phyloP scores from a whole-genome alignment of 1,284 basidiomycete species.

The Cutaneotrichosporon mucoides region DNA sequence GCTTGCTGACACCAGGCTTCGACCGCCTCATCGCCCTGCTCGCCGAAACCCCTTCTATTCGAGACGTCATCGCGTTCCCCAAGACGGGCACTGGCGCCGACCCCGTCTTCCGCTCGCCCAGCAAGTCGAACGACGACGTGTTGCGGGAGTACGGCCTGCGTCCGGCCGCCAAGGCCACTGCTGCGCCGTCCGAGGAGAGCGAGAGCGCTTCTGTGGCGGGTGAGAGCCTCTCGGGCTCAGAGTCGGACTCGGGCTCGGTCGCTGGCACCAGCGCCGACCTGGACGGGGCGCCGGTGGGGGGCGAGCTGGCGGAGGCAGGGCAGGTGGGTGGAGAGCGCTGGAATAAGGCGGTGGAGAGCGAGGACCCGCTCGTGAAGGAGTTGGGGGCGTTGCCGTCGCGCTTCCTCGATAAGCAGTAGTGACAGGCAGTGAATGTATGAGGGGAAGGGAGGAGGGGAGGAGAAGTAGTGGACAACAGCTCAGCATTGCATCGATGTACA shows the following conservation, averaged over 20 bases:
- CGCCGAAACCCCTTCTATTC: slow-evolving; percentile 74
- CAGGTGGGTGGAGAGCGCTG: neutral
- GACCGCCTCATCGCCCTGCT: slow-evolving; percentile 88
- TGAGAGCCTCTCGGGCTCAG: no score
- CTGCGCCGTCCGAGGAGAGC: neutral
- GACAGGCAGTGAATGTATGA: no score
- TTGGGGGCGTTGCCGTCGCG: slow-evolving; percentile 2
- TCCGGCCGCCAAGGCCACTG: neutral
- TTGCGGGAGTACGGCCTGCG: slow-evolving; percentile 51
- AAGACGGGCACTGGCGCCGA: slow-evolving; percentile 82
- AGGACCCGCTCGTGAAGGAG: slow-evolving; percentile 1
- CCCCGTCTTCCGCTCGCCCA: slow-evolving; percentile 81
- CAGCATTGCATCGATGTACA: no score
- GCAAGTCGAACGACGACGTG: slow-evolving; percentile 56
- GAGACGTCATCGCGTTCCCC: slow-evolving; percentile 95
- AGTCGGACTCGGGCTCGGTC: no score
- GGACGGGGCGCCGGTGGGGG: no score
- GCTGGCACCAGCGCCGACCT: no score
- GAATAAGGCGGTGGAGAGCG: neutral
- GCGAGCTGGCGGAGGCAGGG: neutral
- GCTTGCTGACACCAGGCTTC: slow-evolving; percentile 54
- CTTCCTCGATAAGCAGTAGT: slow-evolving; percentile 2
- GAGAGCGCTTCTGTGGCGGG: neutral
- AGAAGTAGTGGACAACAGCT: no score
- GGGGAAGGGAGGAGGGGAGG: no score